Percentiles rank a stretch among this genome's conserved stretches.
Conservation (phyloP, 345 rosid genomes). For the Corymbia maculata region DNA sequence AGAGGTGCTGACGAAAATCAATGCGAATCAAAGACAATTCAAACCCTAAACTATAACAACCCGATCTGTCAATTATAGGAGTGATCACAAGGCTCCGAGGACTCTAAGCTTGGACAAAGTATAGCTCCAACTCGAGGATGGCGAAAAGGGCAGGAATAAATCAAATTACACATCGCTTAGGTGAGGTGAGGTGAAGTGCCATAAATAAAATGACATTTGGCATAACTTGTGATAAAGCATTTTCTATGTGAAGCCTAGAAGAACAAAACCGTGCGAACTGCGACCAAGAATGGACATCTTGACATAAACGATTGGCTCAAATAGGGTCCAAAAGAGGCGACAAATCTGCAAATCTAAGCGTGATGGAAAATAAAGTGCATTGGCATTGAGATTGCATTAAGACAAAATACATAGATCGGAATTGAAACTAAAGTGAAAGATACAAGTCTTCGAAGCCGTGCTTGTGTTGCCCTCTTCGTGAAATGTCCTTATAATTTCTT, state of each 20-base stretch:
- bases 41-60: background rate
- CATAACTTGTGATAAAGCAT: fast-evolving
- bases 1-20: background rate
- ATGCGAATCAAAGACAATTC: fast-evolving
- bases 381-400: background rate
- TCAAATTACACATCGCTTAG: fast-evolving
- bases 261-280: no score
- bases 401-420: fast-evolving
- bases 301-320: background rate
- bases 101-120: background rate
- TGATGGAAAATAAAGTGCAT: background rate
- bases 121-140: fast-evolving
- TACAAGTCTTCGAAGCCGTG: fast-evolving
- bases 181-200: background rate
- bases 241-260: no score
- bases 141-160: no score
- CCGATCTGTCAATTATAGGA: no score
- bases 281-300: no score
- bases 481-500: background rate
- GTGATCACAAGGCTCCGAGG: no score
- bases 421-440: background rate
- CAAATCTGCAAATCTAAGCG: fast-evolving
- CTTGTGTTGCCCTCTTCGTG: fast-evolving
- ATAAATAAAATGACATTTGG: no score
- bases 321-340: background rate